Base-by-base conservation (phyloP, 768 basidiomycete genomes). In the Phlebiopsis flavidoalba region DNA sequence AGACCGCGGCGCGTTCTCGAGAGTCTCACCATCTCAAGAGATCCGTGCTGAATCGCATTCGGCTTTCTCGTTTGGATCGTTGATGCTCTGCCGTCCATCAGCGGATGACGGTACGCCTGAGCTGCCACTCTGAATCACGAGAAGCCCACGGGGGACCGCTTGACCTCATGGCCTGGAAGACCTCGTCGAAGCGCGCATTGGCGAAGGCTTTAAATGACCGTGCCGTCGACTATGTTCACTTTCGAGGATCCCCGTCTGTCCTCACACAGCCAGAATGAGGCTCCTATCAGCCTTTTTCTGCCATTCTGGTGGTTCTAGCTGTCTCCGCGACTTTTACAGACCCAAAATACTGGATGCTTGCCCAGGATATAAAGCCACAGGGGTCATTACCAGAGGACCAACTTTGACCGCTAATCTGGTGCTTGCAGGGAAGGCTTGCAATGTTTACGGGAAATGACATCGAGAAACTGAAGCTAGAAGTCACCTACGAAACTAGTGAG, bases 381-480 rank as follows among this genome's bases (percentile, higher is more conserved):
- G 83, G 59, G 76, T 86, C 19, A 71, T 73, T 31, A 69, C 70
- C 3, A 48, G 61, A 3, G 76, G 77, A 0, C 67, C 75, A 2
- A 75, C 65, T 10, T 67, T 87, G 51, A 81, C 77, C 5, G 84
- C 83, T 31, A 76, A 80, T 64, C 76, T 87, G 15, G 67, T 76
- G n/a, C 74, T 86, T 24, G 78, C 75, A n/a, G 81, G 79, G 4
- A 65, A 69, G 58, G 74, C 80, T 4, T 87, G 86, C 73, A 80
- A 82, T 61, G 80, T 86, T 21, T 88, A 82, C 70, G 87, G n/a
- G 87, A 2, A 60, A 70, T 5, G 87, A 88, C 66, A 75, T 83
- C 43, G 51, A 75, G 45, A 70, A 71, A 35, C 72, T 89, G 35
- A 71, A 71, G 14, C 69, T 88, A 53, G 70, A 71, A 26, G 85